A percentile compares a stretch with the other conserved stretches of the same genome.
Evolutionary conservation across 768 basidiomycete species (phyloP).

Genomic region (Panaeolus cyanescens): DNA sequence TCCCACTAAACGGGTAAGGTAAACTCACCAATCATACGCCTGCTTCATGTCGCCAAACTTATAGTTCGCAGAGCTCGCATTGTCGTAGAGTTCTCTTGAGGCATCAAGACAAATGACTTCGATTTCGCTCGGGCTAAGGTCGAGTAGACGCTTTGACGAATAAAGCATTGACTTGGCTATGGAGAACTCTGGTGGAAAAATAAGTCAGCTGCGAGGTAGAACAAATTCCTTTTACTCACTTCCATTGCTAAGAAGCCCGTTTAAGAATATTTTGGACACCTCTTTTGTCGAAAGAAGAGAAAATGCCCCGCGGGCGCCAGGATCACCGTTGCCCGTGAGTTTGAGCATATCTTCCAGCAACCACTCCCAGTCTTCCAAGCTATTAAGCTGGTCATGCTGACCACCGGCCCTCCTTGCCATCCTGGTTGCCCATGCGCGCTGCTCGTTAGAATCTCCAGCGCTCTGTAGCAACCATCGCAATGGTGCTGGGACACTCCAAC

Average conservation of each 20-base stretch:
- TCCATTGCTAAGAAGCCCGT: slow-evolving; percentile 83
- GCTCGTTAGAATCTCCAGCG: slow-evolving; percentile 60
- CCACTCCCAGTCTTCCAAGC: slow-evolving; percentile 82
- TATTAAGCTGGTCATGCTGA: slow-evolving; percentile 50
- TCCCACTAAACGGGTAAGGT: not conserved
- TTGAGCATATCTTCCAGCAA: slow-evolving; percentile 90
- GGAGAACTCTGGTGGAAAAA: slow-evolving; percentile 53
- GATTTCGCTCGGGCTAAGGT: slow-evolving; percentile 48
- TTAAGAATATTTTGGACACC: slow-evolving; percentile 80
- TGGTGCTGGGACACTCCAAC: slow-evolving; percentile 84
- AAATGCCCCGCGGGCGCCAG: slow-evolving; percentile 74
- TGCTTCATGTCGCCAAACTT: slow-evolving; percentile 94
- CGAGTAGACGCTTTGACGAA: slow-evolving; percentile 46
- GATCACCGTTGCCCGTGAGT: slow-evolving; percentile 64
- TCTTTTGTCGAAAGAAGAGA: slow-evolving; percentile 73
- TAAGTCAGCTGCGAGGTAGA: not conserved
- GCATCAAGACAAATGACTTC: slow-evolving; percentile 82
- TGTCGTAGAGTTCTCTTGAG: slow-evolving; percentile 93
- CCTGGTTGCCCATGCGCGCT: slow-evolving; percentile 83
- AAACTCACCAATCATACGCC: slow-evolving; percentile 87
- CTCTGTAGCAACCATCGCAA: slow-evolving; percentile 92
- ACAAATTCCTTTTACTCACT: slow-evolving; percentile 58
- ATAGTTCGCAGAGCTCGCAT: slow-evolving; percentile 89
- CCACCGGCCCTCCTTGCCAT: slow-evolving; percentile 77
- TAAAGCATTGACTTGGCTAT: slow-evolving; percentile 65